These are phyloP conservation scores for Xylaria sp. DNA, from an alignment of 2,329 filamentous ascomycete species.

Conservation along the genomic window DNA sequence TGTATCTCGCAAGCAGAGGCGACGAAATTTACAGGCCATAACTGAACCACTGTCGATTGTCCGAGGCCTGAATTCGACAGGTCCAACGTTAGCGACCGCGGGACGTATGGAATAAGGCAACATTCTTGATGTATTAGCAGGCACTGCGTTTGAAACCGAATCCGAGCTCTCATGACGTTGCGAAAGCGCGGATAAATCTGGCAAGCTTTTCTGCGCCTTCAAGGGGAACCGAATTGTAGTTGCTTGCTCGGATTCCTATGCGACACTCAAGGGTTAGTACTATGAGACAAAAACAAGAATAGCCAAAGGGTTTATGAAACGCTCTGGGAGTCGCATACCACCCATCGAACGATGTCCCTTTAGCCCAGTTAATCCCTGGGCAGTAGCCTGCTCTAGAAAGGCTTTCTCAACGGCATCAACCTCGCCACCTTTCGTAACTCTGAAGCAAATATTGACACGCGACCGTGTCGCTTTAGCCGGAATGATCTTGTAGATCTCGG, in stretches of 20 bases:
- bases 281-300: too few relatives aligned
- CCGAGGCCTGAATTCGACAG: too few relatives aligned
- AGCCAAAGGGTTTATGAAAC: too few relatives aligned
- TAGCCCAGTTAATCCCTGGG: conserved; percentile 71
- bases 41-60: too few relatives aligned
- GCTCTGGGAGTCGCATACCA: too few relatives aligned
- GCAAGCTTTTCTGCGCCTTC: conserved; percentile 10
- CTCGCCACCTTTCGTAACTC: conserved; percentile 63
- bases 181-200: conserved; percentile 8
- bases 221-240: conserved; percentile 8
- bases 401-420: conserved; percentile 73
- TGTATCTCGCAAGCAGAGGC: too few relatives aligned
- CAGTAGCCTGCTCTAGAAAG: conserved; percentile 75
- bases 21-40: too few relatives aligned
- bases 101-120: too few relatives aligned
- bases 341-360: conserved; percentile 89
- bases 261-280: too few relatives aligned
- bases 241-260: conserved; percentile 10
- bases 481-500: conserved; percentile 74
- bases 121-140: too few relatives aligned
- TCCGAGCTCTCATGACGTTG: conserved; percentile 5
- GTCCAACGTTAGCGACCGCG: too few relatives aligned
- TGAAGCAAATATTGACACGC: conserved; percentile 95
- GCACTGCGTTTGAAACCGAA: background rate
- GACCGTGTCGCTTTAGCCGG: conserved; percentile 76